Evolutionary conservation across 495 filamentous ascomycete species (phyloP).

Genomic region (Pseudevernia furfuracea): DNA sequence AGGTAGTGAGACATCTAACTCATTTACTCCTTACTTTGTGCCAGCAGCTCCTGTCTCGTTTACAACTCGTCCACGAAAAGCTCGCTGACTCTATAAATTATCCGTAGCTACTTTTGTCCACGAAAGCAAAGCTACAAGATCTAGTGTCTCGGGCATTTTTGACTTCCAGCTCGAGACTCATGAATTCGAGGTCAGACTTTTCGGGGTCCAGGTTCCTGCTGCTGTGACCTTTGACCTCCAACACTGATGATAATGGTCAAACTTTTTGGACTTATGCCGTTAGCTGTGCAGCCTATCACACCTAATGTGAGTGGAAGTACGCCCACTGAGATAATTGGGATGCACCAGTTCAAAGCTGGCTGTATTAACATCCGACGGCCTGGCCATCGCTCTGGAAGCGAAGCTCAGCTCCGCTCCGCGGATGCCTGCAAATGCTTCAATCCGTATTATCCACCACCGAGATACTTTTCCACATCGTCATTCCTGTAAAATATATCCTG

Average conservation of each 20-base stretch:
- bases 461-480: constrained; percentile 64
- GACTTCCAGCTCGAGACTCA: neutral
- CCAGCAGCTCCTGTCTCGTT: neutral
- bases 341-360: neutral
- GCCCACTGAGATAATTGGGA: neutral
- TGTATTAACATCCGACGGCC: neutral
- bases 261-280: neutral
- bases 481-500: constrained; percentile 59
- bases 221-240: neutral
- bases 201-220: neutral
- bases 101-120: neutral
- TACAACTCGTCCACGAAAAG: neutral
- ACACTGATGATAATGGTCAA: neutral
- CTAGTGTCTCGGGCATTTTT: neutral
- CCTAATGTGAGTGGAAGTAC: neutral
- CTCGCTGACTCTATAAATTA: neutral
- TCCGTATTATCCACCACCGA: constrained; percentile 37
- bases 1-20: neutral
- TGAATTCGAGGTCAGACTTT: neutral
- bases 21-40: neutral
- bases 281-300: neutral
- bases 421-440: neutral
- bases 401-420: neutral
- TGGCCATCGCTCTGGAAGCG: neutral
- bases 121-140: neutral